Evolutionary conservation across 768 basidiomycete species (phyloP), one percentile per base, ranked within the genome.

Genomic region (Plicaturopsis crispa): DNA sequence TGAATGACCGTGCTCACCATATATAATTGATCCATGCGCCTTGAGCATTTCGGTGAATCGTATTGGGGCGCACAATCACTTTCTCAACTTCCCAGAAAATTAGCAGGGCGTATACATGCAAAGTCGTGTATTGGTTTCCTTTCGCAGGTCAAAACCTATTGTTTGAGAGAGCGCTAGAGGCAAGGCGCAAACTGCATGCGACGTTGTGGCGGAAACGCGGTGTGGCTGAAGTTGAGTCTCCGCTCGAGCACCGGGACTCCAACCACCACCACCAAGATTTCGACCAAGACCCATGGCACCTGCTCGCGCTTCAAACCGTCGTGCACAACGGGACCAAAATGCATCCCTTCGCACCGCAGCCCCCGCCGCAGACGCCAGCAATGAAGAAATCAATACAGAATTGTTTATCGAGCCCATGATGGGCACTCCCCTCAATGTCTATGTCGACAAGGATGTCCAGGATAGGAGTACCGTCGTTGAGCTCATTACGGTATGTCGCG

Each of bases 381-480:
- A 61, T 32, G 64, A 58, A 49, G 56, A 61, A 44, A 52, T 62
- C 45, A 64, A 65, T 46, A 54, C 52, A 31, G 67, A 71, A 36
- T 69, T 90, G 39, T 91, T 91, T 53, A 64, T 87, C 35, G 87
- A 91, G 55, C 84, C 83, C 48, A 80, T 85, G 74, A 73, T 86
- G 57, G 88, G 88, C 49, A 75, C 68, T 1, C 78, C 85, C 2
- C 70, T 90, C 36, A 61, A 71, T 17, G 69, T 89, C 44, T 91
- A 83, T 61, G 69, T 91, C 50, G 84, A 87, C 50, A 83, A 85
- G 48, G 85, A 89, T 40, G 82, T 90, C 16, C 66, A 73, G 16
- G 78, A 87, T 61, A 75, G 75, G 50, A 77, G 82, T 13, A 47
- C 57, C 38, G 62, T 91, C 37, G 68, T 74, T 23, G 74, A 78